Evolutionary conservation across 495 filamentous ascomycete species (phyloP).

Genomic region (Jackrogersella minutella): DNA sequence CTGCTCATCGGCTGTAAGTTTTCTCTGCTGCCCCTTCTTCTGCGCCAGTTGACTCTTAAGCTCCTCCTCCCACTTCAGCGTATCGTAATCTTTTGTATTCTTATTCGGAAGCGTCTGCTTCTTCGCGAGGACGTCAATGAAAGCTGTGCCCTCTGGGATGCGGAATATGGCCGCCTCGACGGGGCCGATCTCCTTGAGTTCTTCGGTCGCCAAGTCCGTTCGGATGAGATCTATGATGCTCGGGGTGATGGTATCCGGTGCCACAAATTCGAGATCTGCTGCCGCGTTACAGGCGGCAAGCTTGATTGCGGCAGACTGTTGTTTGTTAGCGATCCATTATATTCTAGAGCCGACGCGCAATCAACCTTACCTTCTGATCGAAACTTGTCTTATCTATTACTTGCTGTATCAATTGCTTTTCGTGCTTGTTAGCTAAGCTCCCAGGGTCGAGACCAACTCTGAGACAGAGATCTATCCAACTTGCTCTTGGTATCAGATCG

Average conservation of each 20-base stretch:
- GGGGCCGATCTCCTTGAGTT: constrained; percentile 75
- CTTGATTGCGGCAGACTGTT: constrained; percentile 57
- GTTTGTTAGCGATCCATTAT: constrained; percentile 27
- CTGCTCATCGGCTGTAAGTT: constrained; percentile 87
- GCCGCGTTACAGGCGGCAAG: constrained; percentile 79
- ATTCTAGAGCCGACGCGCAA: not conserved
- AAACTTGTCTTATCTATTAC: constrained; percentile 58
- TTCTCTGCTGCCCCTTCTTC: constrained; percentile 92
- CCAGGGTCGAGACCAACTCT: constrained; percentile 83
- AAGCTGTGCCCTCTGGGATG: constrained; percentile 84
- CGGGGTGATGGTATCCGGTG: constrained; percentile 81
- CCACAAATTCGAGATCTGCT: constrained; percentile 91
- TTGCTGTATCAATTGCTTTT: constrained; percentile 55
- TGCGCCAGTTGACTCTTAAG: constrained; percentile 84
- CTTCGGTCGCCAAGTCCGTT: constrained; percentile 70
- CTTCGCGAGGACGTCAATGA: constrained; percentile 87
- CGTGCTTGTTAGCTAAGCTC: constrained; percentile 66
- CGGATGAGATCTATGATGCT: constrained; percentile 76
- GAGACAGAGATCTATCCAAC: constrained; percentile 90
- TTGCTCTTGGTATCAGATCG: constrained; percentile 75
- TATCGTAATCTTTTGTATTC: constrained; percentile 91
- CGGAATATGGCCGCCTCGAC: constrained; percentile 90
- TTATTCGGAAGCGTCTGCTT: constrained; percentile 78
- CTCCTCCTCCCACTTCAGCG: constrained; percentile 95
- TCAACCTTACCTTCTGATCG: constrained; percentile 54